phyloP scores from a whole-genome alignment of 345 rosid species.

The Linum trigynum region DNA sequence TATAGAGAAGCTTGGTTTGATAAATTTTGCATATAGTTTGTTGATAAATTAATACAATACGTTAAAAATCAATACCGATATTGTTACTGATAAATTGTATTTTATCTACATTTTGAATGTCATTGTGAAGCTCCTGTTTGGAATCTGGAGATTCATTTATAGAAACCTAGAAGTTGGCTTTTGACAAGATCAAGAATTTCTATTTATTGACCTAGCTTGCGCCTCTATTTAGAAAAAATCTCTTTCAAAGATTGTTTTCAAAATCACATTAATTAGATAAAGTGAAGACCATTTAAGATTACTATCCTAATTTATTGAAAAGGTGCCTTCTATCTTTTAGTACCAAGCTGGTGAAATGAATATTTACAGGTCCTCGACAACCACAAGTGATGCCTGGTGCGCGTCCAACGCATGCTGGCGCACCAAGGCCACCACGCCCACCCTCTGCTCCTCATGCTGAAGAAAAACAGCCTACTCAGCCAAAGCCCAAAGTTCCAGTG shows the following conservation, averaged over 20 bases:
- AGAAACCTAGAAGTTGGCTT: background rate
- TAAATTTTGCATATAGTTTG: too few relatives aligned
- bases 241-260: background rate
- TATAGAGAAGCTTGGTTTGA: too few relatives aligned
- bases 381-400: conserved; percentile 38
- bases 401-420: conserved; percentile 46
- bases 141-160: too few relatives aligned
- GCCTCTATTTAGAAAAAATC: background rate
- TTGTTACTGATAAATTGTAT: too few relatives aligned
- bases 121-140: too few relatives aligned
- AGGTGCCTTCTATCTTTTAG: background rate
- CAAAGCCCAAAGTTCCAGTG: conserved; percentile 65
- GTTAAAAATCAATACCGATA: too few relatives aligned
- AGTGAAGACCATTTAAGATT: background rate
- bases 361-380: conserved; percentile 50
- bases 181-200: background rate
- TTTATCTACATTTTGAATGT: too few relatives aligned
- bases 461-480: conserved; percentile 46
- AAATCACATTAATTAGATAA: background rate
- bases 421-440: conserved; percentile 86
- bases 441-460: conserved; percentile 50
- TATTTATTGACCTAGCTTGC: background rate
- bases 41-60: too few relatives aligned
- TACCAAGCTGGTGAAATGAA: conserved; percentile 1
- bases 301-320: background rate